phyloP scores from a whole-genome alignment of 2,329 filamentous ascomycete species.

The Drechslerella stenobrocha region DNA sequence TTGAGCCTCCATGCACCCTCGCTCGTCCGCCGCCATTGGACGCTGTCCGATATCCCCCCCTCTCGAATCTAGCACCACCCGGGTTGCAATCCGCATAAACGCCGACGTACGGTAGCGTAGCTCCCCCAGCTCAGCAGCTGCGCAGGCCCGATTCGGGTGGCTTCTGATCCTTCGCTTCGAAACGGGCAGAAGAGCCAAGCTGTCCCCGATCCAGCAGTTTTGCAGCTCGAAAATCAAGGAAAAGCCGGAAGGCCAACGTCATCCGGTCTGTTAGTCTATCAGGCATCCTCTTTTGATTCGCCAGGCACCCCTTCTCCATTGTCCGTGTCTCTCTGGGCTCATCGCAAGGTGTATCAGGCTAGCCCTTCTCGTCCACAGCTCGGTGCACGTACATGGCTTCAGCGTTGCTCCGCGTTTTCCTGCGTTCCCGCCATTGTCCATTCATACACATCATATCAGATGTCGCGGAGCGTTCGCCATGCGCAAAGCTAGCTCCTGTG shows the following conservation, averaged over 20 bases:
- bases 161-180: no score
- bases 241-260: conserved; percentile 4
- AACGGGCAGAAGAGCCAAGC: no score
- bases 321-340: neutral
- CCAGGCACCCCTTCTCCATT: conserved; percentile 2
- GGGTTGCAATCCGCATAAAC: no score
- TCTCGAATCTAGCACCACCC: no score
- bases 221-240: neutral
- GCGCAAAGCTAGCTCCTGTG: neutral
- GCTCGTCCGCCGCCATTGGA: no score
- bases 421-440: neutral
- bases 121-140: no score
- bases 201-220: neutral
- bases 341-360: no score
- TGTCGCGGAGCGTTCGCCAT: conserved; percentile 1
- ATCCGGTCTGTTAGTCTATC: conserved; percentile 10
- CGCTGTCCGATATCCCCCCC: no score
- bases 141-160: no score
- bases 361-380: no score
- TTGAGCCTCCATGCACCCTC: conserved; percentile 1
- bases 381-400: no score
- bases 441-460: neutral
- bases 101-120: no score
- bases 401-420: neutral
- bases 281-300: conserved; percentile 5